phyloP scores from a whole-genome alignment of 2,329 filamentous ascomycete genomes.

The Trichoderma pleuroti region DNA sequence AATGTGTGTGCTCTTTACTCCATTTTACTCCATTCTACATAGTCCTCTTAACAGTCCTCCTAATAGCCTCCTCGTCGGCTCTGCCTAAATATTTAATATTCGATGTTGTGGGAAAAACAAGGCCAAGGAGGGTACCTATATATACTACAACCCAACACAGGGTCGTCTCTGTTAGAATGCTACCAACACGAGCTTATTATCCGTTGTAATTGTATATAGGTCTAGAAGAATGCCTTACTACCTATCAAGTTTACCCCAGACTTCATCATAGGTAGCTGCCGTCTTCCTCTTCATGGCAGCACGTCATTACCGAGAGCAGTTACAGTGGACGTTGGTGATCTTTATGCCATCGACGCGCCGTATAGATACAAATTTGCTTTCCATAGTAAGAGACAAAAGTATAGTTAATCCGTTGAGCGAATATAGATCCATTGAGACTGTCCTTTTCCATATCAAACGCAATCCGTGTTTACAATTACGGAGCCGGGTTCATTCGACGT shows the following conservation, averaged over 20 bases:
- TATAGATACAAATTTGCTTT: background rate
- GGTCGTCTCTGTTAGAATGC: too few relatives aligned
- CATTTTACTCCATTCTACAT: too few relatives aligned
- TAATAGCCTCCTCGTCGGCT: background rate
- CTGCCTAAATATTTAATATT: background rate
- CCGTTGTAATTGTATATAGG: too few relatives aligned
- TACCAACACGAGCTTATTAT: too few relatives aligned
- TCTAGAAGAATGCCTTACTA: too few relatives aligned
- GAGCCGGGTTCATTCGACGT: background rate
- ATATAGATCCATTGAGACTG: background rate
- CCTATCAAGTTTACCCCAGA: too few relatives aligned
- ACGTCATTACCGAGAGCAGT: background rate
- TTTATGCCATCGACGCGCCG: background rate
- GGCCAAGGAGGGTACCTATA: background rate
- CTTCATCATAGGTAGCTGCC: too few relatives aligned
- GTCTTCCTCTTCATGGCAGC: background rate
- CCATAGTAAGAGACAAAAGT: background rate
- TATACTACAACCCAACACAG: background rate
- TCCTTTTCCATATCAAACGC: background rate
- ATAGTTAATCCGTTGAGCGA: background rate
- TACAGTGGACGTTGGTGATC: background rate
- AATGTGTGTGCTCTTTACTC: slow-evolving; percentile 43
- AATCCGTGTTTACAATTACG: background rate
- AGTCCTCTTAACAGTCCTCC: too few relatives aligned
- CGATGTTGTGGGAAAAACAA: background rate